phyloP scores from a whole-genome alignment of 1,139 yeast species.

The Debaryomyces subglobosus region DNA sequence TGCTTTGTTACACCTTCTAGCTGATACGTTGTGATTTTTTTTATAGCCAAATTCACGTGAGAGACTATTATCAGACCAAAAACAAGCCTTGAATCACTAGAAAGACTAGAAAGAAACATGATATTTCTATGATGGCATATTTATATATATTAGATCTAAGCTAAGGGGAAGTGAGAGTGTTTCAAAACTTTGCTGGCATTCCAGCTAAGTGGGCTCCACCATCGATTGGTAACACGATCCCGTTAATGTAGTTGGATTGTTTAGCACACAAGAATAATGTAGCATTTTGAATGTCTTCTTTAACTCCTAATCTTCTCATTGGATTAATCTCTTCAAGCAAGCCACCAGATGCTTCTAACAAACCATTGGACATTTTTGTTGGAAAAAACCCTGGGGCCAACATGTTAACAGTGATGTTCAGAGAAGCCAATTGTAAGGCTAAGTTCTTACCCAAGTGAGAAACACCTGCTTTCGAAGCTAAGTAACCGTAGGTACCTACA shows the following conservation, averaged over 20 bases:
- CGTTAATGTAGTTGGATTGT: constrained; percentile 67
- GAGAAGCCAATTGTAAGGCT: constrained; percentile 67
- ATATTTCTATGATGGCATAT: not conserved
- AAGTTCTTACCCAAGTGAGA: constrained; percentile 68
- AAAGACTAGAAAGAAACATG: too few species aligned
- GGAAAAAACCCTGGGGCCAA: constrained; percentile 84
- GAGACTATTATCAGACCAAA: not conserved
- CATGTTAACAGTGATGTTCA: constrained; percentile 65
- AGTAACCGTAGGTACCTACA: constrained; percentile 66
- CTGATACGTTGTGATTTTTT: not conserved
- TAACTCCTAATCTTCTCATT: constrained; percentile 62
- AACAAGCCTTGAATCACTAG: not conserved
- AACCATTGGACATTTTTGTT: constrained; percentile 73
- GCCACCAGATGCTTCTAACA: constrained; percentile 59
- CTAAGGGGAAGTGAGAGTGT: not conserved
- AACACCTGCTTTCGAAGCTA: constrained; percentile 79
- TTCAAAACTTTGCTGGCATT: constrained; percentile 10
- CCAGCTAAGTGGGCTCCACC: constrained; percentile 58
- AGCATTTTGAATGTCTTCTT: constrained; percentile 63
- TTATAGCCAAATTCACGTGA: constrained; percentile 1
- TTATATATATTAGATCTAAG: not conserved
- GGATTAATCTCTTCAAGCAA: constrained; percentile 57
- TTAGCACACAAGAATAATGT: constrained; percentile 61
- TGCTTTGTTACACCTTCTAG: not conserved
- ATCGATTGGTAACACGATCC: constrained; percentile 73